Conservation (phyloP, 768 basidiomycete species). For the Lentinula sp. region DNA sequence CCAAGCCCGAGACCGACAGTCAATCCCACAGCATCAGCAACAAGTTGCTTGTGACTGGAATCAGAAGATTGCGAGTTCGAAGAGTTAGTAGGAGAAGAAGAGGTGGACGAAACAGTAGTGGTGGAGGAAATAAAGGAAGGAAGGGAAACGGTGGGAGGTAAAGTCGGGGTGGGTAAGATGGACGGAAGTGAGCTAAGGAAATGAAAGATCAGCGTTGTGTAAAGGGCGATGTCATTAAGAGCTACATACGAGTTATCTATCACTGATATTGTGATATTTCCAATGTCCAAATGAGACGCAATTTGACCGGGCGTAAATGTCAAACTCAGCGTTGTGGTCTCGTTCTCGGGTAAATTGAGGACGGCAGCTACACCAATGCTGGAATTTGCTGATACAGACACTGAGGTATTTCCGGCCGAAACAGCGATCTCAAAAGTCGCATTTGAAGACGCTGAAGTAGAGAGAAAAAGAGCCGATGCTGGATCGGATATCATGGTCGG, state of each 20-base stretch:
- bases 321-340: conserved; percentile 35
- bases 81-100: background rate
- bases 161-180: conserved; percentile 1
- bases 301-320: conserved; percentile 25
- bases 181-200: conserved; percentile 2
- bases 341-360: conserved; percentile 31
- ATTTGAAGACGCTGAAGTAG: conserved; percentile 37
- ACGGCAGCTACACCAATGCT: conserved; percentile 30
- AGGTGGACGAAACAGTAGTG: background rate
- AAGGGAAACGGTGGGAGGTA: conserved; percentile 3
- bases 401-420: conserved; percentile 27
- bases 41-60: background rate
- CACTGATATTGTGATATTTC: conserved; percentile 29
- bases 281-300: conserved; percentile 30
- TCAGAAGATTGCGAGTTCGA: background rate
- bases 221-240: background rate
- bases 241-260: conserved; percentile 27
- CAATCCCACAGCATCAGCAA: conserved; percentile 27
- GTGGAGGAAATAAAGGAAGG: background rate
- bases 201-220: background rate
- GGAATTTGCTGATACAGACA: conserved; percentile 33
- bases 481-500: background rate
- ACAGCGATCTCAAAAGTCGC: conserved; percentile 48
- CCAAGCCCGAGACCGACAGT: conserved; percentile 29
- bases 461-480: conserved; percentile 41